Conservation (phyloP, 1,284 basidiomycete species). For the Phellopilus nigrolimitatus region DNA sequence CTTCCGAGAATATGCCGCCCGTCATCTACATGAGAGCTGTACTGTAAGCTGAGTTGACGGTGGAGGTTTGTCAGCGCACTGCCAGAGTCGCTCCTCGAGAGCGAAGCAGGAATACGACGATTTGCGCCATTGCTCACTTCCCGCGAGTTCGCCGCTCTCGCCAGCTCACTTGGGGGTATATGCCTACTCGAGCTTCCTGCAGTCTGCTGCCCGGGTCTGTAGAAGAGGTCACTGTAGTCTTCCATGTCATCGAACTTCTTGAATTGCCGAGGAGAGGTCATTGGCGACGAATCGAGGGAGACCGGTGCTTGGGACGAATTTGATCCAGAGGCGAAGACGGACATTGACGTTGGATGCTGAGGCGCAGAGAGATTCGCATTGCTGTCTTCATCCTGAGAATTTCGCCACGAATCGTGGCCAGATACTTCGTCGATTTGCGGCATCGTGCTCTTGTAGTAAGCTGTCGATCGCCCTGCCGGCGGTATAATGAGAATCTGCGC, state of each 20-base stretch:
- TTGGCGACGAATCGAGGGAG: conserved; percentile 19
- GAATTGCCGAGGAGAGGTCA: conserved; percentile 19
- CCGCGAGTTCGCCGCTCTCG: background rate
- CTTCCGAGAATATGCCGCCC: conserved; percentile 36
- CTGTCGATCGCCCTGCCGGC: background rate
- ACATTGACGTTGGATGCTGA: conserved; percentile 1
- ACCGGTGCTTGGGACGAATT: conserved; percentile 10
- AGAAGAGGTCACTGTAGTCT: conserved; percentile 20
- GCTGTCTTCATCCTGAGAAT: conserved; percentile 5
- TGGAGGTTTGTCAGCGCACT: conserved; percentile 60
- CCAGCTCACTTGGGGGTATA: conserved; percentile 5
- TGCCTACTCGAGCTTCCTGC: background rate
- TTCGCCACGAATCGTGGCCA: conserved; percentile 11
- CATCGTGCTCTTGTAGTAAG: background rate
- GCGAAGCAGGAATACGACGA: background rate
- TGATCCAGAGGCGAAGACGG: background rate
- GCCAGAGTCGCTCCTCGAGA: conserved; percentile 25
- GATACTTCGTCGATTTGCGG: conserved; percentile 16
- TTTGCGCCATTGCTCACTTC: conserved; percentile 21
- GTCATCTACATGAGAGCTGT: background rate
- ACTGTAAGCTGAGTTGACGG: conserved; percentile 57
- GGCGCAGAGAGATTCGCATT: background rate
- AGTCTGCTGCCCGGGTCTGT: conserved; percentile 16
- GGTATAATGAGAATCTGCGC: conserved; percentile 11
- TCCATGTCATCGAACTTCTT: conserved; percentile 19